Evolutionary conservation across 768 basidiomycete genomes (phyloP), one percentile per base, ranked within the genome.

Genomic region (Lactifluus hygrophoroides): DNA sequence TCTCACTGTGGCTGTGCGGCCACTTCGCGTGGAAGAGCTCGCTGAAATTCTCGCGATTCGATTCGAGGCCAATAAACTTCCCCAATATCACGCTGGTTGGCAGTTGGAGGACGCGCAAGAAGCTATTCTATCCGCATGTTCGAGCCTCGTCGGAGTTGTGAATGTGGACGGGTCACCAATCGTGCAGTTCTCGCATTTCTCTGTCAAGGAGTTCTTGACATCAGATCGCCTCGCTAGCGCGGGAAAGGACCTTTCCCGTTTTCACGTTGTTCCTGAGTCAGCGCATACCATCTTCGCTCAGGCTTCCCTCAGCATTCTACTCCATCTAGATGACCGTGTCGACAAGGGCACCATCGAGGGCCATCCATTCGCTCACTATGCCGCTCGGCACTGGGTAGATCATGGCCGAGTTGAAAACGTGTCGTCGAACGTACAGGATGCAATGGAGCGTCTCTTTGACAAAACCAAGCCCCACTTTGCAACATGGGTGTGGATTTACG

Each of bases 1-100:
- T n/a, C 44, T 49, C 5, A 17, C 25, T 3, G 21, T 32, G 9
- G 17, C 55, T 5, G 1, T 38, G 30, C 46, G 48, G 1, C 55
- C 47, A 4, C 55, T 56, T 21, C 40, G 46, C 27, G 38, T 49
- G 17, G 47, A 38, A 30, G 55, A 56, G 37, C 55, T 56, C 5
- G 55, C 55, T 2, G 47, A 49, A 0, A 19, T 49, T 17, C 47
- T 56, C n/a, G n/a, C 21, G 19, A 1, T 42, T 38, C 23, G 21
- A 13, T 49, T 56, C 1, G 38, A 28, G 5, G 0, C 16, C 17
- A 17, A 6, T 11, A 10, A 6, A 19, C 5, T 17, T 30, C 51
- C 51, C 28, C 9, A 11, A 5, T 27, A 56, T 19, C 3, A 28
- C 5, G 17, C 10, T 16, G 55, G 30, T 35, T 56, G 37, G 44